Conservation (phyloP, 345 rosid species). For the Gossypium ekmanianum region DNA sequence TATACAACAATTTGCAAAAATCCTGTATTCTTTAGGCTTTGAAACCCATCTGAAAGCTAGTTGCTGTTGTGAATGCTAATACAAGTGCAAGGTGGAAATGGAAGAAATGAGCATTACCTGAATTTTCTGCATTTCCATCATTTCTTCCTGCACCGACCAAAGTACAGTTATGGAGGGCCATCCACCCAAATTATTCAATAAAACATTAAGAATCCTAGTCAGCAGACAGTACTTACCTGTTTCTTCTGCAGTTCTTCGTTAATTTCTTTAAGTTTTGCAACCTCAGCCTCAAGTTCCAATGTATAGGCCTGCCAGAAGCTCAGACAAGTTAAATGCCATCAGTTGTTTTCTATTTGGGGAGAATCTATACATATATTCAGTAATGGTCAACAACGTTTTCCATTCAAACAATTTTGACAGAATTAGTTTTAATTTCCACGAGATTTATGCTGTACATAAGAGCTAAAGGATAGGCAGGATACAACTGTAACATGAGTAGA, state of each 20-base stretch:
- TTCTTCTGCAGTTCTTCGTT: constrained; percentile 70
- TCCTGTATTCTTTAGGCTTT: neutral
- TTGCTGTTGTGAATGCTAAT: constrained; percentile 10
- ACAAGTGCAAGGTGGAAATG: neutral
- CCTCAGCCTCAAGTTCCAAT: constrained; percentile 85
- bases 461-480: neutral
- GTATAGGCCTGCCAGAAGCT: constrained; percentile 74
- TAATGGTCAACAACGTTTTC: neutral
- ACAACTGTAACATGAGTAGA: neutral
- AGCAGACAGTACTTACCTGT: constrained; percentile 44
- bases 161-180: constrained; percentile 9
- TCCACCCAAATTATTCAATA: constrained; percentile 5
- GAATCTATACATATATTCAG: neutral
- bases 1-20: neutral
- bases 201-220: constrained; percentile 17
- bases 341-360: neutral
- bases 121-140: constrained; percentile 48
- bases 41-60: neutral
- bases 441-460: neutral
- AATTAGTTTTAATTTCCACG: neutral
- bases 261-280: constrained; percentile 72
- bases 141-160: constrained; percentile 52
- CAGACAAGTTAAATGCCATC: neutral
- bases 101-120: constrained; percentile 35
- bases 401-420: constrained; percentile 9